Base-by-base conservation (phyloP, 2,329 filamentous ascomycete genomes). In the Diplodia sapinea region DNA sequence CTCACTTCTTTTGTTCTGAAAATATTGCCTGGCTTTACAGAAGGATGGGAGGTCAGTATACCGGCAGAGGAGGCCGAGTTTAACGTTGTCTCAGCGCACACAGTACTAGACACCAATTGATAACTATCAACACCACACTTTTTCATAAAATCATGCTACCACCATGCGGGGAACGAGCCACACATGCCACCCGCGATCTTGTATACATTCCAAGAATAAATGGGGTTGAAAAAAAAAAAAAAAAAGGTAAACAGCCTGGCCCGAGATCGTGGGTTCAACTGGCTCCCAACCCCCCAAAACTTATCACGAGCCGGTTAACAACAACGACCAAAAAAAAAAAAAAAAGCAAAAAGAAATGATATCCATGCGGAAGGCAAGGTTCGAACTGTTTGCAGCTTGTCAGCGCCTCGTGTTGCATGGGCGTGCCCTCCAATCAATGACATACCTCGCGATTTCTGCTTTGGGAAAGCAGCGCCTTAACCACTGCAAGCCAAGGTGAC, bases 401-500 rank as follows among this genome's bases (percentile, higher is more conserved):
- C 31, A 65, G 74, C 72, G 70, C 72, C n/a, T 33, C 31, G 36
- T 43, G n/a, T 50, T 47, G 9, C 36, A 36, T 6, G 7, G 23
- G 13, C n/a, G 57, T 36, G 2, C 7, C 31, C 20, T 36, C 52
- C n/a, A 11, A 20, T 47, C 43, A 9, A 47, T 20, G 26, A 26
- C 50, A 40, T 43, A 64, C 64, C 59, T 68, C 68, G 64, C 64
- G 64, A 40, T 66, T 57, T 66, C 64, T 66, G 64, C 64, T 66
- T 66, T 79, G 77, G 77, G 77, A 78, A 78, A 75, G 75, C 75
- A 73, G 71, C 75, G 76, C 71, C 73, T 75, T 79, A 78, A 77
- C 77, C 77, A 79, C 77, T 79, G 74, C 71, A 71, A 5, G 47
- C 26, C 31, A 33, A n/a, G 26, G 40, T 17, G 17, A 26, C 13